Conservation (phyloP, 768 basidiomycete species). For the Kwoniella sp. region DNA sequence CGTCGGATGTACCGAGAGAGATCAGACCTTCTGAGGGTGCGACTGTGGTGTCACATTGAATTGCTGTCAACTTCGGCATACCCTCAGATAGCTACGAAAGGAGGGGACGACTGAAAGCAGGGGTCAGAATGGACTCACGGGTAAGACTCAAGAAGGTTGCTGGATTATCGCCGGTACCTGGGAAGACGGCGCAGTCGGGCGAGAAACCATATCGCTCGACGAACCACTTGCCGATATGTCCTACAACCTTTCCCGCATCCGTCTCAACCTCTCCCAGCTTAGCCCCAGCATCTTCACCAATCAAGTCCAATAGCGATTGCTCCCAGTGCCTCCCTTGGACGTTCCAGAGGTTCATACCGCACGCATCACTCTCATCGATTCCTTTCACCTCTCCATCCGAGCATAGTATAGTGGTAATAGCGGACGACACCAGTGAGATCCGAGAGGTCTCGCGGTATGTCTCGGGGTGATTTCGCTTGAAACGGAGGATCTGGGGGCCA, state of each 20-base stretch:
- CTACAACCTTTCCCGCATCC: conserved; percentile 69
- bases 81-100: neutral
- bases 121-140: too few species aligned
- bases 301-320: conserved; percentile 63
- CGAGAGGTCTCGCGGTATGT: conserved; percentile 64
- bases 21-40: conserved; percentile 67
- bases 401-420: conserved; percentile 75
- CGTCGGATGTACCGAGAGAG: conserved; percentile 86
- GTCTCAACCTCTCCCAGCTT: conserved; percentile 80
- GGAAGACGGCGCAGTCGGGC: conserved; percentile 73
- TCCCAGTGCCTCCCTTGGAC: conserved; percentile 69
- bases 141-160: conserved; percentile 69
- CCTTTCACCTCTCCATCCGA: conserved; percentile 70
- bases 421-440: conserved; percentile 80
- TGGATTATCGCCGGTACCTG: conserved; percentile 89
- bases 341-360: conserved; percentile 86
- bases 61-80: neutral
- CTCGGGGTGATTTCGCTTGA: conserved; percentile 55
- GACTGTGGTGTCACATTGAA: neutral
- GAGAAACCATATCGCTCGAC: conserved; percentile 73
- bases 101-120: too few species aligned
- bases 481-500: conserved; percentile 78
- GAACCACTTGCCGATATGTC: conserved; percentile 71
- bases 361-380: conserved; percentile 83
- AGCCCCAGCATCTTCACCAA: conserved; percentile 64